Conservation (phyloP, 2,329 filamentous ascomycete species). For the Exophiala phaeomuriformis region DNA sequence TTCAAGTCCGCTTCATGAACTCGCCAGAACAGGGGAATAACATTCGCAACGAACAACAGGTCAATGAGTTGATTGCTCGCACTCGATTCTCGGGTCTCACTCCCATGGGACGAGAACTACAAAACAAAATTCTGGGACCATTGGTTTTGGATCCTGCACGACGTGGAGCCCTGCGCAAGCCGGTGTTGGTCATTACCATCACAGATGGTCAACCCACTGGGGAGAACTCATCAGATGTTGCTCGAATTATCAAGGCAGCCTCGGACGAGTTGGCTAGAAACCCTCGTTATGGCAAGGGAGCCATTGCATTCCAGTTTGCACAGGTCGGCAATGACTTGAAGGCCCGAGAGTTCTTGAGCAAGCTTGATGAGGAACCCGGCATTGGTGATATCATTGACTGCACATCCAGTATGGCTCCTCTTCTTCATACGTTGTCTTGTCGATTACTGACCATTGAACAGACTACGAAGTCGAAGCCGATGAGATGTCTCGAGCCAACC, state of each 20-base stretch:
- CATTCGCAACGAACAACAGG: constrained; percentile 51
- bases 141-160: constrained; percentile 50
- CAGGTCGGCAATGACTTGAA: constrained; percentile 61
- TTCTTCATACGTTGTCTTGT: neutral
- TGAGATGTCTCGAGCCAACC: constrained; percentile 56
- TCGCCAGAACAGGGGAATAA: constrained; percentile 47
- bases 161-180: constrained; percentile 52
- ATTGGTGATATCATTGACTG: constrained; percentile 59
- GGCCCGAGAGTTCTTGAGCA: constrained; percentile 56
- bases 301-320: constrained; percentile 61
- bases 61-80: constrained; percentile 50
- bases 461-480: constrained; percentile 62
- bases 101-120: constrained; percentile 57
- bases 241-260: constrained; percentile 51
- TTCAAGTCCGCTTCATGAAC: constrained; percentile 65
- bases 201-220: constrained; percentile 61
- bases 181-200: constrained; percentile 58
- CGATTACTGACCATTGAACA: constrained; percentile 28
- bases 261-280: constrained; percentile 44
- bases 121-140: constrained; percentile 56
- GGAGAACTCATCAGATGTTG: constrained; percentile 50
- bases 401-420: constrained; percentile 49
- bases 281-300: constrained; percentile 49
- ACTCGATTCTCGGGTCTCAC: constrained; percentile 60
- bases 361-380: constrained; percentile 56